Conservation (phyloP, 495 filamentous ascomycete species). For the Clohesyomyces aquaticus region DNA sequence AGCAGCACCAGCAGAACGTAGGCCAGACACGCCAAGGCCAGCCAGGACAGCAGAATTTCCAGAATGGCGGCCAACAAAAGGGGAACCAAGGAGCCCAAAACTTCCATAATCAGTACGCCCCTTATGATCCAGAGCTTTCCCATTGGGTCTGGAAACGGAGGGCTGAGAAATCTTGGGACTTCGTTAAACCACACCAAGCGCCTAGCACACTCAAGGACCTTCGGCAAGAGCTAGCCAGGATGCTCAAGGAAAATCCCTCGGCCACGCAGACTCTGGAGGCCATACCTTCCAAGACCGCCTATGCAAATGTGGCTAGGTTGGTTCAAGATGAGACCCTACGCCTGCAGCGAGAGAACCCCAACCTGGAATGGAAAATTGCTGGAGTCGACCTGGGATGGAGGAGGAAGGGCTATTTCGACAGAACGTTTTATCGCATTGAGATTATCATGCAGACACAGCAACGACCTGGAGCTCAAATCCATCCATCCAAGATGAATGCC, state of each 20-base stretch:
- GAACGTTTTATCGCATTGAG: slow-evolving; percentile 14
- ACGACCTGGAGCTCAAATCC: neutral
- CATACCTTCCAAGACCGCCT: slow-evolving; percentile 18
- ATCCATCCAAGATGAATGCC: neutral
- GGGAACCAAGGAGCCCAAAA: slow-evolving; percentile 12
- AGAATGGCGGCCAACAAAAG: slow-evolving; percentile 3
- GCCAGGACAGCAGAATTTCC: neutral
- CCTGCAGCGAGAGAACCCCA: slow-evolving; percentile 15
- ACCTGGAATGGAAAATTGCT: slow-evolving; percentile 19
- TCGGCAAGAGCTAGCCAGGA: neutral
- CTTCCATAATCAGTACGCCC: neutral
- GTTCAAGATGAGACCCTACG: slow-evolving; percentile 11
- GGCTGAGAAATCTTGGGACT: slow-evolving; percentile 5
- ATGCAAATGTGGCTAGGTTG: neutral
- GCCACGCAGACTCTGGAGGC: slow-evolving; percentile 1
- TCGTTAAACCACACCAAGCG: slow-evolving; percentile 9
- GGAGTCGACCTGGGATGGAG: slow-evolving; percentile 13
- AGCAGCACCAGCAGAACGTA: slow-evolving; percentile 1
- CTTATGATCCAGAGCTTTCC: slow-evolving; percentile 11
- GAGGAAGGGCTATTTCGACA: neutral
- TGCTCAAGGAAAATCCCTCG: neutral
- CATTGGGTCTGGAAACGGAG: slow-evolving; percentile 13
- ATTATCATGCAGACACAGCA: slow-evolving; percentile 23
- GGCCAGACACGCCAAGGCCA: slow-evolving; percentile 17
- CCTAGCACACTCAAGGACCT: slow-evolving; percentile 5